Conservation (phyloP, 2,329 filamentous ascomycete genomes). For the Trichoderma sp. region DNA sequence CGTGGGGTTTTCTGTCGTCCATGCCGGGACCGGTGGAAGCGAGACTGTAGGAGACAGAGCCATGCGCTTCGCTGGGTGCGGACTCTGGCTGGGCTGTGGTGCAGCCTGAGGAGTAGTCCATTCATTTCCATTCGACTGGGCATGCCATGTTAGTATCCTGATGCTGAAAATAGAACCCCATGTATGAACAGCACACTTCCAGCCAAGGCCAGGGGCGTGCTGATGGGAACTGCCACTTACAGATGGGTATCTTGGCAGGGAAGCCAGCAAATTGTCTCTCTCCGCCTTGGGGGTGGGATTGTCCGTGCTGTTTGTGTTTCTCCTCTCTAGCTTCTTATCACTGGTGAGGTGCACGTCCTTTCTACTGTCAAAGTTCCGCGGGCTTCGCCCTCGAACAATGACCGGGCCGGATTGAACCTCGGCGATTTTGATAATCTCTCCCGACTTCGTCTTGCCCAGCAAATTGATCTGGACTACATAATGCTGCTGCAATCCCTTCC, state of each 20-base stretch:
- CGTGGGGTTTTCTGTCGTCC: constrained; percentile 39
- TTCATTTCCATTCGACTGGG: constrained; percentile 39
- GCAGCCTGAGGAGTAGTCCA: constrained; percentile 45
- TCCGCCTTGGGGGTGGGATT: constrained; percentile 35
- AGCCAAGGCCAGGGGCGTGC: constrained; percentile 28
- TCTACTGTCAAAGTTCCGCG: constrained; percentile 87
- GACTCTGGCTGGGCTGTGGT: constrained; percentile 37
- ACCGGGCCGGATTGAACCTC: constrained; percentile 91
- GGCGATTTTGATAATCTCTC: constrained; percentile 71
- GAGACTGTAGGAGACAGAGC: constrained; percentile 51
- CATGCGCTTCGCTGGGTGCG: constrained; percentile 52
- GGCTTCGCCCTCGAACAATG: constrained; percentile 88
- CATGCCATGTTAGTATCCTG: constrained; percentile 21
- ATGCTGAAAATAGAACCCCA: background rate
- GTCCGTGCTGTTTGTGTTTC: constrained; percentile 40
- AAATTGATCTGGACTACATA: constrained; percentile 87
- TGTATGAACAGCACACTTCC: background rate
- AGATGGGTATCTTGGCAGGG: constrained; percentile 34
- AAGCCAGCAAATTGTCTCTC: constrained; percentile 32
- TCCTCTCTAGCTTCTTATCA: constrained; percentile 48
- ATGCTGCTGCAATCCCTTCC: constrained; percentile 93
- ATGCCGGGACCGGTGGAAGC: constrained; percentile 55
- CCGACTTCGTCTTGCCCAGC: constrained; percentile 66
- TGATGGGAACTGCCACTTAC: constrained; percentile 34
- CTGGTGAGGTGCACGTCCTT: constrained; percentile 76